Conservation (phyloP, 2,329 filamentous ascomycete genomes). For the Aspergillus intermedius region DNA sequence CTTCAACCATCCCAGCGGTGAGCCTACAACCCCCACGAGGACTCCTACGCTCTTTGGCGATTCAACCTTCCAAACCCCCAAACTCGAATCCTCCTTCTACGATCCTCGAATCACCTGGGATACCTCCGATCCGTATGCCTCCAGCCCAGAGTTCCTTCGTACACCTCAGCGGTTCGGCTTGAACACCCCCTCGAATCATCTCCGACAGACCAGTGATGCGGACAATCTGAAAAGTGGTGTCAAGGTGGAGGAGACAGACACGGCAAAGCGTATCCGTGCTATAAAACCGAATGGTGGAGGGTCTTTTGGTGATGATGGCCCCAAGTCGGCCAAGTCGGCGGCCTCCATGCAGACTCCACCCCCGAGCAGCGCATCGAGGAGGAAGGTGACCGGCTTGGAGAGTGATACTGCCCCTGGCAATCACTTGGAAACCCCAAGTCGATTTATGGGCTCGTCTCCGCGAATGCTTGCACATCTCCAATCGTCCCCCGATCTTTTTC, state of each 20-base stretch:
- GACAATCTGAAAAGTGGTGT: slow-evolving; percentile 13
- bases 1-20: slow-evolving; percentile 42
- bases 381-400: slow-evolving; percentile 35
- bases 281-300: slow-evolving; percentile 19
- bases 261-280: slow-evolving; percentile 25
- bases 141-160: slow-evolving; percentile 41
- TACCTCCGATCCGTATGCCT: slow-evolving; percentile 41
- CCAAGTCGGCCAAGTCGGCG: slow-evolving; percentile 35
- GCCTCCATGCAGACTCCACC: slow-evolving; percentile 56
- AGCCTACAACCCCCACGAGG: slow-evolving; percentile 43
- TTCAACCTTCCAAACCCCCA: slow-evolving; percentile 39
- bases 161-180: slow-evolving; percentile 36
- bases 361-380: slow-evolving; percentile 52
- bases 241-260: slow-evolving; percentile 26
- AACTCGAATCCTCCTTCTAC: slow-evolving; percentile 43
- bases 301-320: slow-evolving; percentile 22
- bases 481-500: slow-evolving; percentile 53
- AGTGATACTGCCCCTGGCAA: slow-evolving; percentile 17
- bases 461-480: slow-evolving; percentile 49
- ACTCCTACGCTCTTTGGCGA: slow-evolving; percentile 38
- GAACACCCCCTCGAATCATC: slow-evolving; percentile 24
- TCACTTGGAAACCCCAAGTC: slow-evolving; percentile 41
- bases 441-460: slow-evolving; percentile 39
- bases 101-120: slow-evolving; percentile 43
- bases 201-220: slow-evolving; percentile 12